Conservation (phyloP, 805 yeast genomes). For the Lipomyces japonicus region DNA sequence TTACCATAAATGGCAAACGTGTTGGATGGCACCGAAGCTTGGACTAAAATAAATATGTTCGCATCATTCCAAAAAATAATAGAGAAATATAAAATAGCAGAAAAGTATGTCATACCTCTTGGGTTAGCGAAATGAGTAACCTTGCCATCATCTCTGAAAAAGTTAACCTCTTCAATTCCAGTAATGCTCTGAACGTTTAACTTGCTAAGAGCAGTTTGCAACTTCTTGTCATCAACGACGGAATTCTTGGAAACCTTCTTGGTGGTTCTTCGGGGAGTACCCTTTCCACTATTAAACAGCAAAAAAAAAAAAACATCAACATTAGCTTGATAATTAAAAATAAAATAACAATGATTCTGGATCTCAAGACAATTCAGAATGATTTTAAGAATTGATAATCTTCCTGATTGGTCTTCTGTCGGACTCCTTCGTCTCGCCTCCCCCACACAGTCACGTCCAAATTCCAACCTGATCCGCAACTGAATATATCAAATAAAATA, state of each 20-base stretch:
- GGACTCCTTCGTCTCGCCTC: too few relatives aligned
- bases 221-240: conserved; percentile 81
- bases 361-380: too few relatives aligned
- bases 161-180: conserved; percentile 94
- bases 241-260: conserved; percentile 63
- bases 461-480: neutral
- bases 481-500: neutral
- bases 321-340: too few relatives aligned
- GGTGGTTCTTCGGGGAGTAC: conserved; percentile 82
- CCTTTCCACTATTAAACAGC: conserved; percentile 47
- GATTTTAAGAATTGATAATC: too few relatives aligned
- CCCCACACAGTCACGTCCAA: neutral
- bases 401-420: too few relatives aligned
- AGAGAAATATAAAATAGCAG: neutral
- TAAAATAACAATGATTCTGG: too few relatives aligned
- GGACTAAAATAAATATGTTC: conserved; percentile 48
- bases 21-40: conserved; percentile 85
- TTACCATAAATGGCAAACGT: conserved; percentile 93
- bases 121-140: conserved; percentile 95
- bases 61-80: neutral
- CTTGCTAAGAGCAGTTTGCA: conserved; percentile 83
- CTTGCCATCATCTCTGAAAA: conserved; percentile 94
- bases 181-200: conserved; percentile 84
- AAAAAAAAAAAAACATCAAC: too few relatives aligned
- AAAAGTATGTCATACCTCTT: conserved; percentile 42